phyloP scores from a whole-genome alignment of 148 eudicot genomes.

The Silene uniflora region DNA sequence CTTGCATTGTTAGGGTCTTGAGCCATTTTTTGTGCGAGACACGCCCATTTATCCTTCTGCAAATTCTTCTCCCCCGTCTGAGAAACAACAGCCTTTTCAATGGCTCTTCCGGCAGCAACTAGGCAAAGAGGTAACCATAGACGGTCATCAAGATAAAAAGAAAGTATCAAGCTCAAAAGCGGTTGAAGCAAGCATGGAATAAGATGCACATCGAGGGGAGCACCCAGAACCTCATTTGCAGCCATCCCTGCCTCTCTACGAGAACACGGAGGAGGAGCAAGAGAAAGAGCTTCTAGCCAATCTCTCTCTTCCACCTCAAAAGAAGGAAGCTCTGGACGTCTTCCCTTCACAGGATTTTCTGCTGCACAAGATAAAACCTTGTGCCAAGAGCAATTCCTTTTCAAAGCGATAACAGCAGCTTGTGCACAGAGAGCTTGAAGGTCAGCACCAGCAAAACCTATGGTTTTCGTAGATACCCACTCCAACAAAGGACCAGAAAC shows the following conservation, averaged over 20 bases:
- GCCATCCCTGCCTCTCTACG: constrained; percentile 87
- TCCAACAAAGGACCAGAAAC: constrained; percentile 64
- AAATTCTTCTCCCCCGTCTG: constrained; percentile 43
- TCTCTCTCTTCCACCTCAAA: constrained; percentile 85
- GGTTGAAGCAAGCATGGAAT: constrained; percentile 66
- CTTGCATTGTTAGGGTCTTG: constrained; percentile 50
- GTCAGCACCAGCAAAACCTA: constrained; percentile 99
- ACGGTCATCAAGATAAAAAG: constrained; percentile 67
- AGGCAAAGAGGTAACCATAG: constrained; percentile 67
- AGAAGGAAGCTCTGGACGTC: constrained; percentile 62
- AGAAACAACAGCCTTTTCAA: constrained; percentile 52
- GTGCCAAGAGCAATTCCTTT: constrained; percentile 74
- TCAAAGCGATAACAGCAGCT: constrained; percentile 72
- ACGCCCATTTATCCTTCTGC: constrained; percentile 53
- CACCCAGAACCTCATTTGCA: constrained; percentile 69
- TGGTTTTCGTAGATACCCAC: constrained; percentile 67
- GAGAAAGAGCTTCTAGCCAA: constrained; percentile 87
- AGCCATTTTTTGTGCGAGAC: constrained; percentile 46
- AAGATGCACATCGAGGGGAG: constrained; percentile 68
- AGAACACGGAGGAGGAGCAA: constrained; percentile 90
- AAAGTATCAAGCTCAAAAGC: constrained; percentile 52
- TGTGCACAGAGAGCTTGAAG: constrained; percentile 97
- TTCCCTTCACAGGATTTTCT: constrained; percentile 35
- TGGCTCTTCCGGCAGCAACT: constrained; percentile 43
- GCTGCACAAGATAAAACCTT: constrained; percentile 57